Evolutionary conservation across 768 basidiomycete genomes (phyloP).

Genomic region (Naematelia aurantialba): DNA sequence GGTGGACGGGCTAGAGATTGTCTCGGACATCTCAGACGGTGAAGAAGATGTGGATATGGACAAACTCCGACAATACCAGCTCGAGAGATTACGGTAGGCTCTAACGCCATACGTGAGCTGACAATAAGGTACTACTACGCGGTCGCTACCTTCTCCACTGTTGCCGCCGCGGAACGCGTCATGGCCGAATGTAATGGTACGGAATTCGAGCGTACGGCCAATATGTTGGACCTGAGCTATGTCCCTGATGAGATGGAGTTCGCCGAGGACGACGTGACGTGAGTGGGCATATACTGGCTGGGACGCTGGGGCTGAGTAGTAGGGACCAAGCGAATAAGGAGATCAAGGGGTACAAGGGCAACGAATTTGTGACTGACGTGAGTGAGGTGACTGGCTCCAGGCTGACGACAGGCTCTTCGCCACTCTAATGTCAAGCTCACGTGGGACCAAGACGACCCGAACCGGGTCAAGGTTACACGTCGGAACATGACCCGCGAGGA

Average conservation of each 20-base stretch:
- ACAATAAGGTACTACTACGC: constrained; percentile 84
- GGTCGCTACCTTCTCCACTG: constrained; percentile 78
- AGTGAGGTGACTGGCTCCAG: constrained; percentile 61
- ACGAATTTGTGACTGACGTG: constrained; percentile 92
- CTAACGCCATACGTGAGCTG: not conserved
- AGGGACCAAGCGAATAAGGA: constrained; percentile 83
- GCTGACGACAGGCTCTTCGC: constrained; percentile 70
- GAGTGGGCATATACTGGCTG: constrained; percentile 15
- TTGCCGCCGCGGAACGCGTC: constrained; percentile 71
- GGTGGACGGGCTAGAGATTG: constrained; percentile 38
- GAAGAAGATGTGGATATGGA: constrained; percentile 80
- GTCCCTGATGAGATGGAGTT: constrained; percentile 87
- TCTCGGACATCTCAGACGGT: constrained; percentile 53
- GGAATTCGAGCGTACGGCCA: constrained; percentile 93
- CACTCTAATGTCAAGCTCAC: constrained; percentile 97
- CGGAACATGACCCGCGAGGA: constrained; percentile 74
- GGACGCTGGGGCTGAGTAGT: not conserved
- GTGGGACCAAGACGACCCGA: constrained; percentile 96
- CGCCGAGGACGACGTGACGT: constrained; percentile 67
- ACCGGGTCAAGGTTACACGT: constrained; percentile 73
- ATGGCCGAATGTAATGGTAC: constrained; percentile 86
- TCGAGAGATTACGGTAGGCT: constrained; percentile 80
- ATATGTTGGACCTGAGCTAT: constrained; percentile 90
- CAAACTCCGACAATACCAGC: constrained; percentile 81
- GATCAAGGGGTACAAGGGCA: constrained; percentile 61